A percentile compares a stretch with the other conserved stretches of the same genome.
Conservation (phyloP, 768 basidiomycete genomes). For the Lactarius indigo region DNA sequence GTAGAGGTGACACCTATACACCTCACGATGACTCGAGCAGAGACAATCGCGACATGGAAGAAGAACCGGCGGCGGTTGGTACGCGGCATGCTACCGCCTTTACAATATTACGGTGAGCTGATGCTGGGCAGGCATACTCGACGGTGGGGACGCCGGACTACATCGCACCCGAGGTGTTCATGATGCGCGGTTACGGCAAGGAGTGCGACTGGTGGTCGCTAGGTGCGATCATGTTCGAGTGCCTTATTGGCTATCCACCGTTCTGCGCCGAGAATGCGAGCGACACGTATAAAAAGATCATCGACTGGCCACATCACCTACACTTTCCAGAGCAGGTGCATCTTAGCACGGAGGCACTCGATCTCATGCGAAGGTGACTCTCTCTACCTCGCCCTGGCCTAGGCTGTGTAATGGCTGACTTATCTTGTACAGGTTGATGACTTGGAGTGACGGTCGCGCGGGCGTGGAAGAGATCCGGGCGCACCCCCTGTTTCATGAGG, state of each 20-base stretch:
- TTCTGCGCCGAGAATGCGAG: slow-evolving; percentile 96
- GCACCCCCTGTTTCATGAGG: slow-evolving; percentile 92
- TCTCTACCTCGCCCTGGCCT: neutral
- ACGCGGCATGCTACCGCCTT: slow-evolving; percentile 26
- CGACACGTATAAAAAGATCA: slow-evolving; percentile 97
- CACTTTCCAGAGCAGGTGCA: slow-evolving; percentile 95
- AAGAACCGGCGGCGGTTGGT: slow-evolving; percentile 95
- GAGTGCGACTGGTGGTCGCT: slow-evolving; percentile 99
- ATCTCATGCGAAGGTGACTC: slow-evolving; percentile 74
- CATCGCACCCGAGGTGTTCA: slow-evolving; percentile 96
- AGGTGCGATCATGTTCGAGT: slow-evolving; percentile 99
- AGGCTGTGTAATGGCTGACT: neutral
- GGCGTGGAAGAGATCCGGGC: slow-evolving; percentile 82
- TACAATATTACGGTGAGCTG: neutral
- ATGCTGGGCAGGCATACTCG: slow-evolving; percentile 73
- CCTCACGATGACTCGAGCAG: slow-evolving; percentile 89
- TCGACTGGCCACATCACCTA: slow-evolving; percentile 88
- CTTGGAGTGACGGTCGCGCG: slow-evolving; percentile 74
- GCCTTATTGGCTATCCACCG: slow-evolving; percentile 93
- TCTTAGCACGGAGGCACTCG: slow-evolving; percentile 86
- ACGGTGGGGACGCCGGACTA: slow-evolving; percentile 97
- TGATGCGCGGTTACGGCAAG: slow-evolving; percentile 93
- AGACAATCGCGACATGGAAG: slow-evolving; percentile 97
- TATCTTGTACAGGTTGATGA: slow-evolving; percentile 62
- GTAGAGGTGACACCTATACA: slow-evolving; percentile 98